A percentile compares a stretch with the other conserved stretches of the same genome.
Evolutionary conservation across 2,329 filamentous ascomycete species (phyloP).

Genomic region (Claviceps sp.): DNA sequence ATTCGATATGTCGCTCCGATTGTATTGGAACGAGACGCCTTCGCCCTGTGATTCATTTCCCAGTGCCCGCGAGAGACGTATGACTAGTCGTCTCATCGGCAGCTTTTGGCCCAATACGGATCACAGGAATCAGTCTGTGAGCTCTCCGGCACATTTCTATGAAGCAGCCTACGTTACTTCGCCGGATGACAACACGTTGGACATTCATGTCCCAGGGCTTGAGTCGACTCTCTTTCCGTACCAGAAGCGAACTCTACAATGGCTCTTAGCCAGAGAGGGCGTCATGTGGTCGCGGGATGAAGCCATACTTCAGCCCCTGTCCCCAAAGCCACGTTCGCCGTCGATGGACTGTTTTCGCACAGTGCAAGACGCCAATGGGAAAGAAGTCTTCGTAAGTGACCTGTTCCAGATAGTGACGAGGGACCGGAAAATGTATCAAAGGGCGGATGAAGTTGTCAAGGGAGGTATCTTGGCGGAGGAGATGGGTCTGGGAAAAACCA

Average conservation of each 20-base stretch:
- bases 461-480: slow-evolving; percentile 65
- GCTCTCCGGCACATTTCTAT: slow-evolving; percentile 50
- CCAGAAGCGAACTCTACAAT: slow-evolving; percentile 55
- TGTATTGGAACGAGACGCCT: slow-evolving; percentile 30
- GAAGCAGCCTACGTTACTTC: slow-evolving; percentile 51
- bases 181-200: slow-evolving; percentile 24
- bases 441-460: slow-evolving; percentile 26
- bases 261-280: slow-evolving; percentile 56
- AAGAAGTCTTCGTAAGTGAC: slow-evolving; percentile 43
- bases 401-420: slow-evolving; percentile 46
- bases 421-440: slow-evolving; percentile 31
- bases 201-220: slow-evolving; percentile 29
- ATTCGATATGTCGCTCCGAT: slow-evolving; percentile 20
- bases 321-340: neutral
- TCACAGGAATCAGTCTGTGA: slow-evolving; percentile 10
- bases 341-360: slow-evolving; percentile 18
- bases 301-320: slow-evolving; percentile 9
- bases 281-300: slow-evolving; percentile 29
- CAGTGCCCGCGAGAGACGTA: slow-evolving; percentile 14
- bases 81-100: slow-evolving; percentile 24
- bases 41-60: slow-evolving; percentile 19
- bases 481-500: slow-evolving; percentile 73
- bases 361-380: slow-evolving; percentile 20
- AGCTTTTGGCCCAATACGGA: slow-evolving; percentile 17
- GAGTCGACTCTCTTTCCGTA: slow-evolving; percentile 53